Evolutionary conservation across 164 flowering plant species (phyloP).

Genomic region (Taxillus chinensis): DNA sequence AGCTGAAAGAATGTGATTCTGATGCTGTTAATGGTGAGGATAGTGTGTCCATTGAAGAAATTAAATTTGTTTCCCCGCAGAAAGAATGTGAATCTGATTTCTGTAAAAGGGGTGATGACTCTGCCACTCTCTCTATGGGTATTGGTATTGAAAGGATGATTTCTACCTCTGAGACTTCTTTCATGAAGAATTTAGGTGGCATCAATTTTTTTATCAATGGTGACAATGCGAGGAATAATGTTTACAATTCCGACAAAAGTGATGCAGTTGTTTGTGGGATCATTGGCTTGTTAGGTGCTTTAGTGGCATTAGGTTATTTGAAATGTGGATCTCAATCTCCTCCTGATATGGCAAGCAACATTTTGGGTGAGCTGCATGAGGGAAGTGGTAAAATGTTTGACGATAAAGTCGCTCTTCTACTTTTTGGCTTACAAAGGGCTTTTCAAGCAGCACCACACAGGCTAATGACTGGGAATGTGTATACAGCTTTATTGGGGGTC

Average conservation of each 20-base stretch:
- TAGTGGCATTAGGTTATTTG: constrained; percentile 64
- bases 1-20: constrained; percentile 23
- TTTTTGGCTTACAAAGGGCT: constrained; percentile 85
- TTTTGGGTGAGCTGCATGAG: constrained; percentile 48
- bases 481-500: constrained; percentile 74
- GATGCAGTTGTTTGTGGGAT: constrained; percentile 85
- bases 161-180: constrained; percentile 51
- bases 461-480: constrained; percentile 75
- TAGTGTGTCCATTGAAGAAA: constrained; percentile 10
- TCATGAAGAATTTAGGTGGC: constrained; percentile 73
- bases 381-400: constrained; percentile 80
- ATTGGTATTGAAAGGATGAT: constrained; percentile 40
- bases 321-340: constrained; percentile 44
- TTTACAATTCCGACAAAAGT: constrained; percentile 72
- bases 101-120: constrained; percentile 12
- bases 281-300: constrained; percentile 68
- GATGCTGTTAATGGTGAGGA: constrained; percentile 14
- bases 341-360: constrained; percentile 37
- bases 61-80: constrained; percentile 21
- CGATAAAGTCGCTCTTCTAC: constrained; percentile 81
- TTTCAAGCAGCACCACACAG: constrained; percentile 94
- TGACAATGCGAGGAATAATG: constrained; percentile 92
- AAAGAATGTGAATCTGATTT: constrained; percentile 22
- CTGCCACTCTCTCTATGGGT: constrained; percentile 15
- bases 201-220: constrained; percentile 81